These are phyloP conservation scores for Hortiboletus campestris DNA, from an alignment of 768 basidiomycete species.

Conservation along the genomic window DNA sequence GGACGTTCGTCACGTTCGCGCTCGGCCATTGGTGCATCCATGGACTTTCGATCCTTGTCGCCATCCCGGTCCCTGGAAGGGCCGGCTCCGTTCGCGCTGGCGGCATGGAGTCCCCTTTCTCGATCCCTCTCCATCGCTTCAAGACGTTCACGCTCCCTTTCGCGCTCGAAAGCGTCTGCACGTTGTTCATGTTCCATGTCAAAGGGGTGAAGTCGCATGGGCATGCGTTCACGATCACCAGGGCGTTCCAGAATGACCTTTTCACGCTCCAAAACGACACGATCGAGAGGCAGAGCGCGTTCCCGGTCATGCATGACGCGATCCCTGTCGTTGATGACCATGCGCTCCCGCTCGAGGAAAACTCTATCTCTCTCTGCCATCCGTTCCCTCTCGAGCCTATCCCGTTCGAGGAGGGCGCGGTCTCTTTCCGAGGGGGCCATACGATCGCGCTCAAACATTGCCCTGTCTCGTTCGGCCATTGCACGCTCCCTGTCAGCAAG, in stretches of 20 bases:
- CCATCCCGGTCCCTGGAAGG: conserved; percentile 23
- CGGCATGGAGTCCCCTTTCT: conserved; percentile 25
- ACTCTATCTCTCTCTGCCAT: conserved; percentile 22
- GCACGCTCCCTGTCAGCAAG: conserved; percentile 24
- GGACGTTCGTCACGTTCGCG: conserved; percentile 23
- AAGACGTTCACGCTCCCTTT: conserved; percentile 32
- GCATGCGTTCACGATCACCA: conserved; percentile 25
- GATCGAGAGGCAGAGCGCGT: conserved; percentile 17
- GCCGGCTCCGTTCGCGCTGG: neutral
- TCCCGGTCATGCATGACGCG: conserved; percentile 25
- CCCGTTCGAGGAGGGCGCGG: conserved; percentile 22
- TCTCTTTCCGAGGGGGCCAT: conserved; percentile 19
- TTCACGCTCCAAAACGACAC: conserved; percentile 21
- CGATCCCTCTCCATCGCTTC: conserved; percentile 31
- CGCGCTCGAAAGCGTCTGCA: conserved; percentile 32
- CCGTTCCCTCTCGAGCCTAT: conserved; percentile 23
- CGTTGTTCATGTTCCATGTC: conserved; percentile 30
- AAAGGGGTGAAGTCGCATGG: conserved; percentile 20
- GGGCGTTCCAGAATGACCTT: conserved; percentile 19
- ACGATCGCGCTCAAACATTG: conserved; percentile 25
- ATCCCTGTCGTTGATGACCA: conserved; percentile 25
- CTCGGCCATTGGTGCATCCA: conserved; percentile 17
- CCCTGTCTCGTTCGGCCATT: conserved; percentile 22
- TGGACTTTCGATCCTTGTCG: conserved; percentile 21
- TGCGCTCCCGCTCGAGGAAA: conserved; percentile 24